These are phyloP conservation scores for Aquilaria yunnanensis DNA, from an alignment of 345 rosid genomes.

Conservation along the genomic window DNA sequence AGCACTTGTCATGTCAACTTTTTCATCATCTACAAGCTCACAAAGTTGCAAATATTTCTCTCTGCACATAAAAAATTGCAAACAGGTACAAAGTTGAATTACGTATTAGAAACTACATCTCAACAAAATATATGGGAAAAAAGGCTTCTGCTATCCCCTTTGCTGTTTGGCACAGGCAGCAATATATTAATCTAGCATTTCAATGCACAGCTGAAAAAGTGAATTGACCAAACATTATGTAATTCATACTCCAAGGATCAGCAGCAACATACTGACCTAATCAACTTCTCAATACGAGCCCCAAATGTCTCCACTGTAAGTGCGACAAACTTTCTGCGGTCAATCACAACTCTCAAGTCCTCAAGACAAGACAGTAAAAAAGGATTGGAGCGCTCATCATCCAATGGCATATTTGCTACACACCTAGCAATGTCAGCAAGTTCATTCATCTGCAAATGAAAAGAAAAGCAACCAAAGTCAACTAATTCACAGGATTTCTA, in stretches of 20 bases:
- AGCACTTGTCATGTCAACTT: constrained; percentile 77
- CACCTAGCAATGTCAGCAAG: constrained; percentile 98
- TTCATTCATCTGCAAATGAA: constrained; percentile 70
- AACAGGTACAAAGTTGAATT: not conserved
- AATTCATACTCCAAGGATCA: not conserved
- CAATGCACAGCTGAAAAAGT: too few species aligned
- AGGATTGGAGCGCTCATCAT: constrained; percentile 64
- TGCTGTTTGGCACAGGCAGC: not conserved
- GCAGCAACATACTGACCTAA: constrained; percentile 44
- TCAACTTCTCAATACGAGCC: constrained; percentile 85
- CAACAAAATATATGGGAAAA: not conserved
- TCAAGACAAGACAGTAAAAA: constrained; percentile 78
- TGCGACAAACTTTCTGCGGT: constrained; percentile 89
- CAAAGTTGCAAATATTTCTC: constrained; percentile 97
- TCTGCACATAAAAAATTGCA: constrained; percentile 34
- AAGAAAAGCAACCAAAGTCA: not conserved
- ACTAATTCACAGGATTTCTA: too few species aligned
- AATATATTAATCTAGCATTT: not conserved
- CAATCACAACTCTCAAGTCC: constrained; percentile 73
- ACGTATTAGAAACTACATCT: constrained; percentile 6
- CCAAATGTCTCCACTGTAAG: constrained; percentile 98
- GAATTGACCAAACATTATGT: too few species aligned
- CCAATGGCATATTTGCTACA: constrained; percentile 73
- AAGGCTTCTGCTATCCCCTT: not conserved
- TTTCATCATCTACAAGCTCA: constrained; percentile 82